Evolutionary conservation across 352 stramenopile genomes (phyloP).

Genomic region (Pythium vanterpoolii): DNA sequence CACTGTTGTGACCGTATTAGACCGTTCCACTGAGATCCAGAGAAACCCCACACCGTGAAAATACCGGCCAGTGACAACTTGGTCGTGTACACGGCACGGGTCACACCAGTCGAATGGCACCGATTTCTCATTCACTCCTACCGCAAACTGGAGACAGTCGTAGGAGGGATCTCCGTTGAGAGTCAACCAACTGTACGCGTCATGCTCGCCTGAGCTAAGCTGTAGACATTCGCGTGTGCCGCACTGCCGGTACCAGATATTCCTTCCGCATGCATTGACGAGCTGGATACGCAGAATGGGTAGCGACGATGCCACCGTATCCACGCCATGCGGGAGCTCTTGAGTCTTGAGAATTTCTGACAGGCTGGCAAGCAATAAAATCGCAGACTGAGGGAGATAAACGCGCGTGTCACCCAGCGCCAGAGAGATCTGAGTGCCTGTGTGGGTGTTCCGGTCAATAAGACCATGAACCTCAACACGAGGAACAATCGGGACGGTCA

Average conservation of each 20-base stretch:
- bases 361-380: constrained; percentile 57
- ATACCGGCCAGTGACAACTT: constrained; percentile 51
- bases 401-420: constrained; percentile 47
- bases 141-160: constrained; percentile 25
- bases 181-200: constrained; percentile 72
- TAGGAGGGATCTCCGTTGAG: constrained; percentile 17
- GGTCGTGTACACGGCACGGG: constrained; percentile 61
- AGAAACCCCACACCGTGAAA: constrained; percentile 52
- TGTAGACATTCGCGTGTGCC: constrained; percentile 52
- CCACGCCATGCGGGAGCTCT: not conserved
- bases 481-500: constrained; percentile 65
- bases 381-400: constrained; percentile 69
- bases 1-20: constrained; percentile 52
- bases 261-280: constrained; percentile 35
- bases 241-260: constrained; percentile 67
- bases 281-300: constrained; percentile 39
- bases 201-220: constrained; percentile 26
- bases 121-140: not conserved
- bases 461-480: constrained; percentile 38
- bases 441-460: constrained; percentile 31
- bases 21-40: constrained; percentile 64
- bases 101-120: constrained; percentile 43
- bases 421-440: constrained; percentile 42
- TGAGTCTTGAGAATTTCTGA: constrained; percentile 25
- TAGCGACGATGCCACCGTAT: constrained; percentile 21